A percentile compares a stretch with the other conserved stretches of the same genome.
phyloP scores from a whole-genome alignment of 208 protist species.

The Balamuthia mandrillaris region DNA sequence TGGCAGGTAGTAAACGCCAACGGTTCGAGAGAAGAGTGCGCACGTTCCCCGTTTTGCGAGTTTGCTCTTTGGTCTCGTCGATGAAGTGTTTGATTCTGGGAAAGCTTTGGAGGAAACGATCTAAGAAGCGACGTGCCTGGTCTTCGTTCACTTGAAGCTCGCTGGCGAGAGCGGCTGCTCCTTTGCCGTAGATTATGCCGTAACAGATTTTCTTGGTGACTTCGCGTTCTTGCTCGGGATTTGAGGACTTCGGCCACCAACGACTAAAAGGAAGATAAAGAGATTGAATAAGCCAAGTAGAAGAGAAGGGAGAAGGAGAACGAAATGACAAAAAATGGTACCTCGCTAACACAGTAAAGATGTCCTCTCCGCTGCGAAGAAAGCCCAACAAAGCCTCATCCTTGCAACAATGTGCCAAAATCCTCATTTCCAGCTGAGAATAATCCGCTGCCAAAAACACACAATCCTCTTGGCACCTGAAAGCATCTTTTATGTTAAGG shows the following conservation, averaged over 20 bases:
- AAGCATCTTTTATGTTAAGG: slow-evolving; percentile 2
- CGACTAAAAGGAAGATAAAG: too few relatives aligned
- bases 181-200: slow-evolving; percentile 28
- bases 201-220: slow-evolving; percentile 11
- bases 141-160: neutral
- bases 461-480: neutral
- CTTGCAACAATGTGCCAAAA: slow-evolving; percentile 19
- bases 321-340: neutral
- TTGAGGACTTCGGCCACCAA: neutral
- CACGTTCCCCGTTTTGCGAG: neutral
- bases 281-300: too few relatives aligned
- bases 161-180: neutral
- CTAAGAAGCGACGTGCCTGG: neutral
- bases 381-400: neutral
- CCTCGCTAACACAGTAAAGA: slow-evolving; percentile 31
- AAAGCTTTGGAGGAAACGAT: neutral
- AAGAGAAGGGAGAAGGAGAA: neutral
- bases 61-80: neutral
- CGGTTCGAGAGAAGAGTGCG: slow-evolving; percentile 4
- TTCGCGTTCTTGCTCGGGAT: neutral
- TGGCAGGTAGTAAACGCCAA: neutral
- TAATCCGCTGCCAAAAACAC: slow-evolving; percentile 24
- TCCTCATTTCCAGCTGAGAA: slow-evolving; percentile 31
- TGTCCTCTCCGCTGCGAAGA: neutral
- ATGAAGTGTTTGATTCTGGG: neutral